Percentiles rank a stretch among this genome's conserved stretches.
Evolutionary conservation across 345 rosid genomes (phyloP).

Genomic region (Raphanus sativus): DNA sequence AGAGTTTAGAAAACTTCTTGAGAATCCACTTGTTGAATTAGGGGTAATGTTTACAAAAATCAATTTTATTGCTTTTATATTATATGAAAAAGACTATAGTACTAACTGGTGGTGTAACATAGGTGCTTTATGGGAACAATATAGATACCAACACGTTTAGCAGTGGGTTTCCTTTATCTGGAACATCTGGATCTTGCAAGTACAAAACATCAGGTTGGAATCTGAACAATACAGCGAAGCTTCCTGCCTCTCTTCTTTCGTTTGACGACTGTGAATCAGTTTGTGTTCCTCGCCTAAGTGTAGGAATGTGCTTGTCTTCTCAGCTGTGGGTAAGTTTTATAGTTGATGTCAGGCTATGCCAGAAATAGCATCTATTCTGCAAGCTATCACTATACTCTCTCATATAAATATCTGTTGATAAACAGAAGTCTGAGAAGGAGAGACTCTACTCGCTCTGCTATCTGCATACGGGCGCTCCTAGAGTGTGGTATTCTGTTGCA

Average conservation of each 20-base stretch:
- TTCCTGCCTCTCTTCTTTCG: conserved; percentile 67
- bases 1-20: conserved; percentile 60
- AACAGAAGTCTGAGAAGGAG: conserved; percentile 71
- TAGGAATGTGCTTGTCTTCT: conserved; percentile 78
- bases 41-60: conserved; percentile 49
- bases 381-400: neutral
- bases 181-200: conserved; percentile 30
- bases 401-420: conserved; percentile 28
- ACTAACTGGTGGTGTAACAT: conserved; percentile 31
- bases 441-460: conserved; percentile 58
- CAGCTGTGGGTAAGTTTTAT: conserved; percentile 59
- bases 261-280: conserved; percentile 48
- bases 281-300: conserved; percentile 52
- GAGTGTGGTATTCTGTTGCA: conserved; percentile 66
- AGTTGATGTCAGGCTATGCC: conserved; percentile 9
- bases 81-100: neutral
- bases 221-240: conserved; percentile 59
- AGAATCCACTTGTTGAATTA: conserved; percentile 50
- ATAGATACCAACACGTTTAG: conserved; percentile 52
- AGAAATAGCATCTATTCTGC: conserved; percentile 4
- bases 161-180: conserved; percentile 64
- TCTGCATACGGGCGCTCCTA: conserved; percentile 69
- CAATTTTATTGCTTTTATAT: conserved; percentile 17
- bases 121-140: conserved; percentile 60
- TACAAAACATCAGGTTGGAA: conserved; percentile 67